Base-by-base conservation (phyloP, 805 yeast genomes). In the Metschnikowia continentalis region DNA sequence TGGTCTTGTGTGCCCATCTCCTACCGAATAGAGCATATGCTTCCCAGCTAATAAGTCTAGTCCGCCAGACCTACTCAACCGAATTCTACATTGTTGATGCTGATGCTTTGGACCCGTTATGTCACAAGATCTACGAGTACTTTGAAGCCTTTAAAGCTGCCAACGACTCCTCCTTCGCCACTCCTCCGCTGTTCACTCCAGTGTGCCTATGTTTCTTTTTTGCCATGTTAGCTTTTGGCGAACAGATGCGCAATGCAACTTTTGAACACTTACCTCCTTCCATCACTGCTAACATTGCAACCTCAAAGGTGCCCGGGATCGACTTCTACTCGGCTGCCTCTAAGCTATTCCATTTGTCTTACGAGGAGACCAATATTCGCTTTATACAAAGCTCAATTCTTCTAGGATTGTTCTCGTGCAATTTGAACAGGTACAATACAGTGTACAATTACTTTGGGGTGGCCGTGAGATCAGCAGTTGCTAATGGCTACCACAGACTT, bases 381-480 rank as follows among this genome's bases (percentile, higher is more conserved):
- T 71, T 67, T 51, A 70, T 72, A 39, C 76, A 70, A 52, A 58
- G 68, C 38, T 65, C 72, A 6, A 47, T 68, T 22, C 42, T 71
- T 2, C 51, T 73, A 39, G 77, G 70, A 0, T 57, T 73, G 13
- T 72, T 64, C 49, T 65, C 74, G 2, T 68, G 71, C 26, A 73
- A 72, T 55, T 59, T 72, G 41, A 65, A 66, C 49, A 54, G 73
- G 10, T 66, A 67, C 54, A 71, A 69, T 51, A 68, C 75, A 6
- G 74, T 67, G 20, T 69, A 69, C 56, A 71, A 69, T 49, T 72
- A 62, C 54, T 64, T 70, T 43, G 76, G 76, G 1, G 68, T 73
- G 7, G 76, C 76, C 3, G 64, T 69, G 5, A 60, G 75, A 22
- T 61, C 71, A 1, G 70, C 75, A 0, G 70, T 71, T 7, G 67